A percentile compares a stretch with the other conserved stretches of the same genome.
Conservation (phyloP, 2,329 filamentous ascomycete species). For the Rosellinia necatrix region DNA sequence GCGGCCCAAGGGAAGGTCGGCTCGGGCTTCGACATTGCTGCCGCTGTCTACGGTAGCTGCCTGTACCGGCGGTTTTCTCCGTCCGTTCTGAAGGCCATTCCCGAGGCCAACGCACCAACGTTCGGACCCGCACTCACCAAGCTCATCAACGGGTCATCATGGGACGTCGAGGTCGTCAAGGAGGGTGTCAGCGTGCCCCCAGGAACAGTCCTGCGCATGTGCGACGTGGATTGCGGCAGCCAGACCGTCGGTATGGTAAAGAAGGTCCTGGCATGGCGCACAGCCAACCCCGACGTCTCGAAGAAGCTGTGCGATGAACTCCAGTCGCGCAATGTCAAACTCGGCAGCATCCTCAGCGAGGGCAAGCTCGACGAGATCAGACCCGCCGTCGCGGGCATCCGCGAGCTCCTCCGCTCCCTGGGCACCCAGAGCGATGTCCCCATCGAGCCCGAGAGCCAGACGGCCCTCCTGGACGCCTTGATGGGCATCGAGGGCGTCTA, state of each 20-base stretch:
- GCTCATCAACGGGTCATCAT: constrained; percentile 67
- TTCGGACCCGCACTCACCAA: constrained; percentile 70
- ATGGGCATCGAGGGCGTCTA: constrained; percentile 75
- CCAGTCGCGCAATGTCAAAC: constrained; percentile 72
- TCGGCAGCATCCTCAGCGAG: constrained; percentile 65
- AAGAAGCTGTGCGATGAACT: constrained; percentile 74
- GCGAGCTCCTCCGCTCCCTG: constrained; percentile 75
- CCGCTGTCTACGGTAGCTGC: constrained; percentile 89
- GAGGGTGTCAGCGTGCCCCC: constrained; percentile 71
- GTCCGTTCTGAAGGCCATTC: constrained; percentile 67
- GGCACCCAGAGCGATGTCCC: constrained; percentile 74
- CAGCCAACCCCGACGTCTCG: constrained; percentile 65
- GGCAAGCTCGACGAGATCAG: constrained; percentile 50
- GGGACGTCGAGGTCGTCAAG: constrained; percentile 81
- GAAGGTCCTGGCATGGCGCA: constrained; percentile 82
- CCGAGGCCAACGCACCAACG: constrained; percentile 65
- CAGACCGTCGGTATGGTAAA: constrained; percentile 97
- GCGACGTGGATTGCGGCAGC: constrained; percentile 92
- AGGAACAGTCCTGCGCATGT: constrained; percentile 84
- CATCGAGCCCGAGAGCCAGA: constrained; percentile 88
- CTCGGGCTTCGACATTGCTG: constrained; percentile 92
- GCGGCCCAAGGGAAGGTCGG: constrained; percentile 96
- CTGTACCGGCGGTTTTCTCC: constrained; percentile 93
- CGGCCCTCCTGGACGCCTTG: constrained; percentile 78
- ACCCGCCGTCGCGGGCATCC: constrained; percentile 55